phyloP scores from a whole-genome alignment of 2,329 filamentous ascomycete species.

The Talaromyces verruculosus region DNA sequence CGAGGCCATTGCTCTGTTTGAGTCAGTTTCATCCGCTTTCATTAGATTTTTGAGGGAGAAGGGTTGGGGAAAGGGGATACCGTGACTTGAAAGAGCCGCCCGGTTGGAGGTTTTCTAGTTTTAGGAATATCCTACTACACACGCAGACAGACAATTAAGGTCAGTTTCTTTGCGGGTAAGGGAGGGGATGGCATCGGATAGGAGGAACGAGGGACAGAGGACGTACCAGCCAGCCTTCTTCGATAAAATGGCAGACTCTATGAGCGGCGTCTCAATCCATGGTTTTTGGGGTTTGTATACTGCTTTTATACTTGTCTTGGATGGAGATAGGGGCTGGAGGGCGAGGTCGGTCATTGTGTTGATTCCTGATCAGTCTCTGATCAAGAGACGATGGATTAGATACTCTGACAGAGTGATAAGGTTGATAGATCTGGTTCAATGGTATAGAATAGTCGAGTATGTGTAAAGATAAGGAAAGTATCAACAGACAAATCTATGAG shows the following conservation, averaged over 20 bases:
- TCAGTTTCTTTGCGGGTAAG: background rate
- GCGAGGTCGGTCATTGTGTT: background rate
- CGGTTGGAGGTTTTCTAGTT: conserved; percentile 81
- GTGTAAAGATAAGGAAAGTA: background rate
- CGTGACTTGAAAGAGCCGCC: conserved; percentile 83
- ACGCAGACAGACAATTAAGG: background rate
- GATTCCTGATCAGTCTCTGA: no score
- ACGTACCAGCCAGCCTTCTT: conserved; percentile 69
- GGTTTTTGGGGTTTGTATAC: conserved; percentile 41
- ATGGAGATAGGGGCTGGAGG: background rate
- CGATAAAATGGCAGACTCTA: conserved; percentile 66
- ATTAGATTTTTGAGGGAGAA: background rate
- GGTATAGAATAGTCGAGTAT: background rate
- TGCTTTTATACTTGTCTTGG: background rate
- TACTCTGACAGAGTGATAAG: no score
- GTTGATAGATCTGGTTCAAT: background rate
- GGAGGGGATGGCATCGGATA: background rate
- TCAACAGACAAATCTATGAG: background rate
- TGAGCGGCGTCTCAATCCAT: conserved; percentile 71
- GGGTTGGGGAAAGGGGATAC: conserved; percentile 14
- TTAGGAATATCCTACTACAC: conserved; percentile 71
- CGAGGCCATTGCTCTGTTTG: conserved; percentile 63
- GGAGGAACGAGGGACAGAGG: background rate
- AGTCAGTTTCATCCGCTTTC: background rate
- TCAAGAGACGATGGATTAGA: no score